Conservation (phyloP, 176 grass and related monocot genomes). For the Phoenix roebelenii region DNA sequence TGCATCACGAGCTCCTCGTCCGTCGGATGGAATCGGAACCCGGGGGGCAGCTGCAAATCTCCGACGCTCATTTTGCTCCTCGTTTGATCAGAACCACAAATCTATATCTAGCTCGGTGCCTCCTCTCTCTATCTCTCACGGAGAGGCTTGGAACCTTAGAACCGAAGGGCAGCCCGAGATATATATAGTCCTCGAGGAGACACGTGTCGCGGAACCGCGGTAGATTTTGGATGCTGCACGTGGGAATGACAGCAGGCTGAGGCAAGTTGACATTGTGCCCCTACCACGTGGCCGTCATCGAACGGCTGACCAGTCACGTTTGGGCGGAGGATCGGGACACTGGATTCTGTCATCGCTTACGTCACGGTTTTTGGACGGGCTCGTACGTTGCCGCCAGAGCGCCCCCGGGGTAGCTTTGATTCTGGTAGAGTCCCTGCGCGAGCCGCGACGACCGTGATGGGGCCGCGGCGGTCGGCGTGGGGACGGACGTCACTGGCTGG, state of each 20-base stretch:
- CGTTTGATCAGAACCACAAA: background rate
- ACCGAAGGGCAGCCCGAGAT: conserved; percentile 6
- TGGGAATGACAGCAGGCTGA: too few species aligned
- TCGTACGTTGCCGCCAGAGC: background rate
- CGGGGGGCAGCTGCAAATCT: conserved; percentile 22
- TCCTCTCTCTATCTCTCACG: background rate
- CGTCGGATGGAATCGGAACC: conserved; percentile 12
- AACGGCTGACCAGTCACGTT: background rate
- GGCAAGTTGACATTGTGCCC: too few species aligned
- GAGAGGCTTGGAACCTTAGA: conserved; percentile 11
- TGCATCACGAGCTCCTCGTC: conserved; percentile 27
- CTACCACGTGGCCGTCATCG: background rate
- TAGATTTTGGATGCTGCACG: too few species aligned
- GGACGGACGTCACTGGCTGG: too few species aligned
- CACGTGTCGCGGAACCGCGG: too few species aligned
- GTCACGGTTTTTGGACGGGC: conserved; percentile 21
- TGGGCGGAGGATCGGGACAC: background rate
- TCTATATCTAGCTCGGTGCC: background rate
- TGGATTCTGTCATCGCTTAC: conserved; percentile 43
- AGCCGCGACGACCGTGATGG: too few species aligned
- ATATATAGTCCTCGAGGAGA: conserved; percentile 9
- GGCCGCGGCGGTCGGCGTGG: too few species aligned
- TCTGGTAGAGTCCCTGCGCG: too few species aligned
- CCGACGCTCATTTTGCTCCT: conserved; percentile 22
- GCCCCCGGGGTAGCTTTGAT: too few species aligned